Evolutionary conservation across 495 filamentous ascomycete genomes (phyloP).

Genomic region (Neurospora sublineolata): DNA sequence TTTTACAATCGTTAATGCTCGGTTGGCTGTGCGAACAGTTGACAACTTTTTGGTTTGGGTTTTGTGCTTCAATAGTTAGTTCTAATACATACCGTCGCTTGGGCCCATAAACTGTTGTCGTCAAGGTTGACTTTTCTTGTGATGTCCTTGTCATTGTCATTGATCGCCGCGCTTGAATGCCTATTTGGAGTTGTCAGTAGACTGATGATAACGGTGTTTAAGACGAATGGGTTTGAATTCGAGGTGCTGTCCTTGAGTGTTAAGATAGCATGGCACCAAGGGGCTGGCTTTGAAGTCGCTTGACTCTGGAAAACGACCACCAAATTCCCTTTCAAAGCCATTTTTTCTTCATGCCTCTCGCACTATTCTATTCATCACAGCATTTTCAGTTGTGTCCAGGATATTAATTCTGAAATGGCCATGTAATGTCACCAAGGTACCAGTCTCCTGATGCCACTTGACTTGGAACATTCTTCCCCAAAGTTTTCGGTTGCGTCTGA

Average conservation of each 20-base stretch:
- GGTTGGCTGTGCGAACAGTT: neutral
- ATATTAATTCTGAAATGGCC: neutral
- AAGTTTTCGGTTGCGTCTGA: neutral
- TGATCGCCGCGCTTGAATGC: neutral
- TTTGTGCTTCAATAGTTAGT: neutral
- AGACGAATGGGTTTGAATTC: neutral
- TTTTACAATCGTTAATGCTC: neutral
- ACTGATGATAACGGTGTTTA: neutral
- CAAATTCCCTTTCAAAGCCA: neutral
- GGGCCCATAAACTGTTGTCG: neutral
- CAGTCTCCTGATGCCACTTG: neutral
- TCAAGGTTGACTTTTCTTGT: neutral
- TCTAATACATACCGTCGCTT: neutral
- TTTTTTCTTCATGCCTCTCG: neutral
- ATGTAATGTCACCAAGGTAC: neutral
- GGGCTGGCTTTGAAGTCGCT: neutral
- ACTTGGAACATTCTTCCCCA: neutral
- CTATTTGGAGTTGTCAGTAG: neutral
- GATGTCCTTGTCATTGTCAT: neutral
- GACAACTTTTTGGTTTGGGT: neutral
- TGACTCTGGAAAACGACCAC: neutral
- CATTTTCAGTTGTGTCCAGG: neutral
- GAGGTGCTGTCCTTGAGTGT: neutral
- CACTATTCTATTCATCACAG: neutral
- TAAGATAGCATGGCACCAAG: neutral